Conservation (phyloP, 1,284 basidiomycete species). For the Marasmius tenuissimus region DNA sequence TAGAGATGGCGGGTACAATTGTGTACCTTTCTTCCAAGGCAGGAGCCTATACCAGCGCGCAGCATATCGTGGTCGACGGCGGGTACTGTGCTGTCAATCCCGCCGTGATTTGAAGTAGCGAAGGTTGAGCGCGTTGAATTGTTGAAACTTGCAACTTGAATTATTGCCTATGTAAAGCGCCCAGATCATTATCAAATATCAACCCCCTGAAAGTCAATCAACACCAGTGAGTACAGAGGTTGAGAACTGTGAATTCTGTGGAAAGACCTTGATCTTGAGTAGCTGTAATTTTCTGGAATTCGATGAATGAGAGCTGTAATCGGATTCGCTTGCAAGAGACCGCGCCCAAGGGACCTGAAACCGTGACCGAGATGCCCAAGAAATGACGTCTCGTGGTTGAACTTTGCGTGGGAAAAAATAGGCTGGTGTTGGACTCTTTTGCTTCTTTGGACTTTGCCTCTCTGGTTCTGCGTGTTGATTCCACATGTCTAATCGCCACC, state of each 20-base stretch:
- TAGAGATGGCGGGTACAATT: conserved; percentile 73
- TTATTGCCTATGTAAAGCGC: neutral
- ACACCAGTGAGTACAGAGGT: no score
- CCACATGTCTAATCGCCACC: conserved; percentile 35
- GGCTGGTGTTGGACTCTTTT: neutral
- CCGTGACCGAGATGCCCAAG: no score
- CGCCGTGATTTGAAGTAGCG: conserved; percentile 19
- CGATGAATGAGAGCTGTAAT: no score
- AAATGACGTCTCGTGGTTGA: no score
- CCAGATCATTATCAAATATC: neutral
- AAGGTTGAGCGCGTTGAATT: neutral
- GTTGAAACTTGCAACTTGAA: no score
- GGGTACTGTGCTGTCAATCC: conserved; percentile 76
- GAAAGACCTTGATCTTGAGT: no score
- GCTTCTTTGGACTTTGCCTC: neutral
- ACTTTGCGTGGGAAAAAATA: no score
- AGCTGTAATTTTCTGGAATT: no score
- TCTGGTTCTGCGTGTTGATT: neutral
- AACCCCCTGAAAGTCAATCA: neutral
- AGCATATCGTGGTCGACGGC: conserved; percentile 74
- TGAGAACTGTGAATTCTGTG: no score
- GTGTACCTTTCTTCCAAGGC: conserved; percentile 72
- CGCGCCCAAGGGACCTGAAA: no score
- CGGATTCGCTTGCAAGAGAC: no score
- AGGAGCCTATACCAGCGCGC: conserved; percentile 72